phyloP scores from a whole-genome alignment of 768 basidiomycete genomes.

The Leccinum sublutescens region DNA sequence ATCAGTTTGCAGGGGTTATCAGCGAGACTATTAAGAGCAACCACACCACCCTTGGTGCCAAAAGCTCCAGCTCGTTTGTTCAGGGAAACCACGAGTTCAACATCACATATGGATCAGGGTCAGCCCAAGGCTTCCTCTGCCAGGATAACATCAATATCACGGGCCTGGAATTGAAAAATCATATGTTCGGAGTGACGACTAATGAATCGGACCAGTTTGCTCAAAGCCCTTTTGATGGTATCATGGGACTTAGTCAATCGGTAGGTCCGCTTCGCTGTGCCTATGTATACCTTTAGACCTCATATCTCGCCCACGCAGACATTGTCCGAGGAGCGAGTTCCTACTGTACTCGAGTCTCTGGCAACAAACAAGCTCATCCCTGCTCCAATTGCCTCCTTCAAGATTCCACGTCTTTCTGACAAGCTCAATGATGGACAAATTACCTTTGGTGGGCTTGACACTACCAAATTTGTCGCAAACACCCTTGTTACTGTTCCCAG shows the following conservation, averaged over 20 bases:
- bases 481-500: conserved; percentile 63
- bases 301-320: conserved; percentile 30
- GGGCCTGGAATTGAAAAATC: conserved; percentile 52
- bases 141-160: conserved; percentile 64
- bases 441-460: conserved; percentile 77
- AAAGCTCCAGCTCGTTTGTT: conserved; percentile 61
- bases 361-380: conserved; percentile 54
- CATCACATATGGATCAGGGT: conserved; percentile 69
- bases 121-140: conserved; percentile 62
- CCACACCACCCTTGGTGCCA: conserved; percentile 63
- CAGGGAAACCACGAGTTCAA: conserved; percentile 50
- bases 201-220: conserved; percentile 64
- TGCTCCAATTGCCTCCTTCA: conserved; percentile 72
- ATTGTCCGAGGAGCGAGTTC: conserved; percentile 61
- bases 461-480: conserved; percentile 58
- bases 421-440: conserved; percentile 68
- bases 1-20: conserved; percentile 42
- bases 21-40: conserved; percentile 52
- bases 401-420: conserved; percentile 73
- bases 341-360: conserved; percentile 73
- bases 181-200: conserved; percentile 68
- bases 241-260: conserved; percentile 77
- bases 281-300: neutral
- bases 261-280: conserved; percentile 37
- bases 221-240: conserved; percentile 58